These are phyloP conservation scores for Tetracentron sinense DNA, from an alignment of 164 flowering plant genomes.

Conservation along the genomic window DNA sequence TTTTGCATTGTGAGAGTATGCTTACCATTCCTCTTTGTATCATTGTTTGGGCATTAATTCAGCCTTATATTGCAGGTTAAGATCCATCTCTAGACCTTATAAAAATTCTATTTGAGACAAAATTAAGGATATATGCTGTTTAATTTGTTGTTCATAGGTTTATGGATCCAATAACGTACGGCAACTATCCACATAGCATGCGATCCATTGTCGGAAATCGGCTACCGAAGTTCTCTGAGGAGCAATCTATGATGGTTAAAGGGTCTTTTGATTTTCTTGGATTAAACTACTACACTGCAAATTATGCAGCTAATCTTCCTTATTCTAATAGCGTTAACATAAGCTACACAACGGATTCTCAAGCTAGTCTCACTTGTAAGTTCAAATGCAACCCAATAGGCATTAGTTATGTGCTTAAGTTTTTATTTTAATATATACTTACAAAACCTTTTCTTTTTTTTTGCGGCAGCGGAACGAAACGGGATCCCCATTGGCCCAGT, in stretches of 20 bases:
- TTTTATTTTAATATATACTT: background rate
- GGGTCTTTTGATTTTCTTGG: conserved; percentile 47
- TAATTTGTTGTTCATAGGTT: conserved; percentile 16
- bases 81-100: background rate
- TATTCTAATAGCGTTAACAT: background rate
- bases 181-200: conserved; percentile 40
- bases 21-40: too few relatives aligned
- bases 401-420: background rate
- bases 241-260: conserved; percentile 25
- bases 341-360: background rate
- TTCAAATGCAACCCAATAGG: background rate
- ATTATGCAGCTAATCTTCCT: conserved; percentile 16
- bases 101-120: too few relatives aligned
- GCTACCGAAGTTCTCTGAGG: conserved; percentile 32
- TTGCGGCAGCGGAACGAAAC: conserved; percentile 15
- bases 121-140: too few relatives aligned
- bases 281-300: conserved; percentile 37
- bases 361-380: conserved; percentile 19
- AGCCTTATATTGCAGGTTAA: too few relatives aligned
- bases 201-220: conserved; percentile 20
- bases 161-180: conserved; percentile 35
- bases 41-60: too few relatives aligned
- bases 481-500: conserved; percentile 17
- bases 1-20: too few relatives aligned
- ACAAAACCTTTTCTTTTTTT: background rate